Percentiles rank a stretch among this genome's conserved stretches.
phyloP scores from a whole-genome alignment of 148 eudicot species.

The Amaranthus cruentus region DNA sequence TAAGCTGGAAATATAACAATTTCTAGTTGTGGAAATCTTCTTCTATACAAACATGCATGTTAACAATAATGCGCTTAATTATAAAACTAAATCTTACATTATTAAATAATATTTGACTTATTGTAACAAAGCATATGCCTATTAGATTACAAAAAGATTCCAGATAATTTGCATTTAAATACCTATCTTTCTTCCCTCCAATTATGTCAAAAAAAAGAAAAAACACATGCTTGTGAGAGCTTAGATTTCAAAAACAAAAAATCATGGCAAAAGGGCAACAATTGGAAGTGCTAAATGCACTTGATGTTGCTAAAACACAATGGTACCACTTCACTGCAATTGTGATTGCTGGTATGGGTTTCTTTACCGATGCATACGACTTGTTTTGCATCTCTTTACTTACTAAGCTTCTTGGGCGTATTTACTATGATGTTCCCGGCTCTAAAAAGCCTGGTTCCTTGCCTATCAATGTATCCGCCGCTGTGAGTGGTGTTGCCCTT shows the following conservation, averaged over 20 bases:
- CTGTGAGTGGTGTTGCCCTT: conserved; percentile 59
- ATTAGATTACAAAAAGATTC: conserved; percentile 12
- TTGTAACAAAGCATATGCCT: background rate
- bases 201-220: background rate
- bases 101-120: background rate
- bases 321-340: conserved; percentile 73
- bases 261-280: conserved; percentile 37
- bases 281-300: conserved; percentile 51
- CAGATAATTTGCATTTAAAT: background rate
- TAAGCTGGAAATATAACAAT: background rate
- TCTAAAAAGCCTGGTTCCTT: conserved; percentile 38
- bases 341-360: conserved; percentile 73
- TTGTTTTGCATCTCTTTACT: conserved; percentile 63
- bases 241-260: background rate
- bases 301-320: conserved; percentile 63
- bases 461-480: conserved; percentile 50
- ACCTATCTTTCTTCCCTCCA: background rate
- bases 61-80: background rate
- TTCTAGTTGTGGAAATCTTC: background rate
- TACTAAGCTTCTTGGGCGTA: conserved; percentile 59
- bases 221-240: no score
- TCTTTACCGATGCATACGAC: conserved; percentile 79
- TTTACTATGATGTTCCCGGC: conserved; percentile 39
- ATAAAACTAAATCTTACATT: background rate
- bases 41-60: background rate